Evolutionary conservation across 2,329 filamentous ascomycete species (phyloP).

Genomic region (Colletotrichum salicis): DNA sequence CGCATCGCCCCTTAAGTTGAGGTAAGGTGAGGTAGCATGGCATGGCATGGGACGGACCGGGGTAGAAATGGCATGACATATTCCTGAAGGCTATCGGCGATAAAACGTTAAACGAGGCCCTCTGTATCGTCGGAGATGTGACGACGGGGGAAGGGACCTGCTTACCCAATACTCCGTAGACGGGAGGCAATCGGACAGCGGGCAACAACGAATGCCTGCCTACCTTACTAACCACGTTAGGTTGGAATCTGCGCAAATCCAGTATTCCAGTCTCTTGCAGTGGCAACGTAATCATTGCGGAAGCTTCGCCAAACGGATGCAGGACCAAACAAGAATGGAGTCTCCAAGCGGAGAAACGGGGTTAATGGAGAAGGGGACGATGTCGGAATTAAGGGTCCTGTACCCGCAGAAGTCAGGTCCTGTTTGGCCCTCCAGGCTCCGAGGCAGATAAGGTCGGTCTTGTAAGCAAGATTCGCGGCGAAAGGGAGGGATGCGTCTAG

Average conservation of each 20-base stretch:
- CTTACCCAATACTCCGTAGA: background rate
- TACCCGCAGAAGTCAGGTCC: background rate
- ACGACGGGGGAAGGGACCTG: background rate
- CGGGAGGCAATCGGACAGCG: background rate
- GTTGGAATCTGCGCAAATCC: no score
- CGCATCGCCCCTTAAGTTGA: background rate
- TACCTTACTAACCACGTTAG: no score
- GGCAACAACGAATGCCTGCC: background rate
- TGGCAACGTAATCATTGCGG: background rate
- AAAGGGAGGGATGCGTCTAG: constrained; percentile 1
- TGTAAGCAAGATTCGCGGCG: constrained; percentile 15
- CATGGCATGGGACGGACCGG: constrained; percentile 4
- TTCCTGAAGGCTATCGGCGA: constrained; percentile 9
- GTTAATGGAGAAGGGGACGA: background rate
- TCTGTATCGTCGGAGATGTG: constrained; percentile 1
- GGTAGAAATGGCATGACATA: constrained; percentile 1
- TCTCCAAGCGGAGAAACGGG: constrained; percentile 11
- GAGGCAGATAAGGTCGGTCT: constrained; percentile 12
- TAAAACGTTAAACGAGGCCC: constrained; percentile 18
- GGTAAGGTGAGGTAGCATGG: constrained; percentile 4
- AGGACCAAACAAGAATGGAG: constrained; percentile 6
- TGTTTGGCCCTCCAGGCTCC: background rate
- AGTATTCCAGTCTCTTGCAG: background rate
- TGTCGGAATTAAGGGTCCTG: constrained; percentile 24
- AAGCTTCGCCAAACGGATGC: constrained; percentile 6